Base-by-base conservation (phyloP, 441 rosid species). In the Hura crepitans region DNA sequence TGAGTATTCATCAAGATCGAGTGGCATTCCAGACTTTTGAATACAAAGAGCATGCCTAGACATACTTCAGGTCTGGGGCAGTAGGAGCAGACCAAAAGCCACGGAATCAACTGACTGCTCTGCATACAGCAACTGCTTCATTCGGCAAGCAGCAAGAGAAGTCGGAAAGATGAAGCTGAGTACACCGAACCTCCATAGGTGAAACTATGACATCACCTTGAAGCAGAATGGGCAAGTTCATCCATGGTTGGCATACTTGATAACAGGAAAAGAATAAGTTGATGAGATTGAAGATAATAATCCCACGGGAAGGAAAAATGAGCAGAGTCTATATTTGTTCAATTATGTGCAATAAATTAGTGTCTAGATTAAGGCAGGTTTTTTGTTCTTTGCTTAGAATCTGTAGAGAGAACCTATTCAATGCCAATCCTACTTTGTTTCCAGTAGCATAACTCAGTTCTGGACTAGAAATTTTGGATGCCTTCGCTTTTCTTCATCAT, bases 1-100 rank as follows among this genome's bases (percentile, higher is more conserved):
- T 0, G 99, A 93, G 76, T 93, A 96, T 72, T 93, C 98, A 4
- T 85, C 98, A 75, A 93, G 99, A 80, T 96, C 99, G 66, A 89
- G 82, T 70, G 94, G 99, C 81, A 84, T 96, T 5, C 89, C 98
- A 43, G 98, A 96, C 35, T 79, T 86, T 80, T 96, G 79, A 86
- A 69, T 62, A 39, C 4, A 5, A 31, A 53, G 14, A 71, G 79
- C 62, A 61, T 73, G 80, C 81, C 78, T 35, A 61, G 66, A 39
- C 69, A 45, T 49, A 71, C 69, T 66, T 60, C 13, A 46, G 37
- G 30, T 33, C 55, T 22, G 39, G 13, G 70, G 75, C 78, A 53
- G 72, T 56, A 31, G 67, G 62, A 68, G 74, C 78, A 61, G 58
- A 50, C 51, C 33, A 42, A 47, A 31, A 15, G 33, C 57, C 50